Conservation (phyloP, 2,329 filamentous ascomycete genomes). For the Fusarium mundagurra region DNA sequence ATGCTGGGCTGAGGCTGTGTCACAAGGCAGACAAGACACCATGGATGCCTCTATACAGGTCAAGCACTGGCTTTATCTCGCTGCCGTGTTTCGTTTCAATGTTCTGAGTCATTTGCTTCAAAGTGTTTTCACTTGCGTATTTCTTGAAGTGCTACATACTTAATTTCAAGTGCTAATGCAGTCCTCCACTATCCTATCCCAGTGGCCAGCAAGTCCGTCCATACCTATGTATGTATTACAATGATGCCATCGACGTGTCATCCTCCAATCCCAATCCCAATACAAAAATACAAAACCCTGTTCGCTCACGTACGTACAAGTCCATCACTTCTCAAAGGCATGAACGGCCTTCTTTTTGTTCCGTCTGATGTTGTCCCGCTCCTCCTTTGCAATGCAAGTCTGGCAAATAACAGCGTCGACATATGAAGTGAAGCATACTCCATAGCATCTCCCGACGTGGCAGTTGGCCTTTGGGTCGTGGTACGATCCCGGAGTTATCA, state of each 20-base stretch:
- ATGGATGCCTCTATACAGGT: not conserved
- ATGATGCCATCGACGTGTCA: not conserved
- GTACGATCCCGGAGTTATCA: conserved; percentile 16
- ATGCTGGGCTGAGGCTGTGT: conserved; percentile 1
- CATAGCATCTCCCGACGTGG: conserved; percentile 17
- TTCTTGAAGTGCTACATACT: not conserved
- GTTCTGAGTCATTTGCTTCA: too few relatives aligned
- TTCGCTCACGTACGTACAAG: not conserved
- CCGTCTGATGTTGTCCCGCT: conserved; percentile 3
- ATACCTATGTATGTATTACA: not conserved
- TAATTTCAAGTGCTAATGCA: not conserved
- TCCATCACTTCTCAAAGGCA: not conserved
- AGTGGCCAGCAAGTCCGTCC: not conserved
- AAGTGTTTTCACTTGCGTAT: not conserved
- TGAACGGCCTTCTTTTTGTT: not conserved
- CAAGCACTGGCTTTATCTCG: not conserved
- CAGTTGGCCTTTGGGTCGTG: conserved; percentile 12
- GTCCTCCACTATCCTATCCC: not conserved
- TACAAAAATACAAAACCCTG: not conserved
- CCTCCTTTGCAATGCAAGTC: conserved; percentile 1
- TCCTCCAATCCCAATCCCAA: not conserved
- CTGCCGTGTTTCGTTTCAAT: not conserved
- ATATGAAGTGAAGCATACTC: conserved; percentile 28
- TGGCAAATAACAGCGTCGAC: conserved; percentile 15
- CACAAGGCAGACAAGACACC: not conserved